Evolutionary conservation across 331 rosid genomes (phyloP).

Genomic region (Stylosanthes scabra): DNA sequence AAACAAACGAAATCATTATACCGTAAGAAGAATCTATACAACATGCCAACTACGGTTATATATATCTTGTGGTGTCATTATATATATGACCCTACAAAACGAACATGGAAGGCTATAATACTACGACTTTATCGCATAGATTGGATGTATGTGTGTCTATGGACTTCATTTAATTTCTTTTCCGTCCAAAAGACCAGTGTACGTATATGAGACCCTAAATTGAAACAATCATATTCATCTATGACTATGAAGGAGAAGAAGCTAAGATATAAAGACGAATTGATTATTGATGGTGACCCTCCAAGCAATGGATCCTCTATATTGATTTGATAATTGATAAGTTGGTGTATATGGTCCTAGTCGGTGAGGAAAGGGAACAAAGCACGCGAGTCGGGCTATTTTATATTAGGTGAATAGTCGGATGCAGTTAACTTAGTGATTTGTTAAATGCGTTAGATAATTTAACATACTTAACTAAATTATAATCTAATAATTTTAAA

Average conservation of each 20-base stretch:
- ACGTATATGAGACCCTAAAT: conserved; percentile 17
- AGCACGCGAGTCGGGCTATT: neutral
- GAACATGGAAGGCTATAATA: neutral
- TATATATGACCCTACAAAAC: conserved; percentile 31
- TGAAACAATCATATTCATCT: neutral
- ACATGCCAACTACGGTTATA: conserved; percentile 9
- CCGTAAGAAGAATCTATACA: conserved; percentile 33
- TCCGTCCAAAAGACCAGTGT: neutral
- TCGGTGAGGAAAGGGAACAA: conserved; percentile 21
- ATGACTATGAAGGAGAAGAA: neutral
- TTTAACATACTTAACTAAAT: too few species aligned
- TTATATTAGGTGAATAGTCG: too few species aligned
- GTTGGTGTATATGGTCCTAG: conserved; percentile 10
- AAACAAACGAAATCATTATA: conserved; percentile 42
- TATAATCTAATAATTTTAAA: too few species aligned
- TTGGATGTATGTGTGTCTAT: neutral
- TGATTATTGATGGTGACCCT: neutral
- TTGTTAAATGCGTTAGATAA: too few species aligned
- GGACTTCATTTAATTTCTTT: neutral
- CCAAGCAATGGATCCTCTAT: neutral
- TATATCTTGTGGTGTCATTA: too few species aligned
- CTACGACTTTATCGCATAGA: neutral
- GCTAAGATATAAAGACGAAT: neutral
- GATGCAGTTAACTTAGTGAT: too few species aligned
- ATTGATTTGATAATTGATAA: conserved; percentile 9